phyloP scores from a whole-genome alignment of 805 yeast genomes.

The Candida pini region DNA sequence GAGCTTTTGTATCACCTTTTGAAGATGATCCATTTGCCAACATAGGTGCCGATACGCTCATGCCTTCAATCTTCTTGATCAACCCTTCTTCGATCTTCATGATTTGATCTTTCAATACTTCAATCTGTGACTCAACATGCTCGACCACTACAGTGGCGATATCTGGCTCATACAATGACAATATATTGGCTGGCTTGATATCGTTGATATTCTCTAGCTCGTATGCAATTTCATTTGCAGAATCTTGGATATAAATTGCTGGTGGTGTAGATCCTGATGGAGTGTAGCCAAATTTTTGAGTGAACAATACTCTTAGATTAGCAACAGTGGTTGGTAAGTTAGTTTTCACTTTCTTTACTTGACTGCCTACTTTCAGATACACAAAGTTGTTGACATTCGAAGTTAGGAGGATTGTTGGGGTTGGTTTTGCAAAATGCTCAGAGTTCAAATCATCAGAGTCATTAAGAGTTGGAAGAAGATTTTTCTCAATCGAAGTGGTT shows the following conservation, averaged over 20 bases:
- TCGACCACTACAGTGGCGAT: conserved; percentile 17
- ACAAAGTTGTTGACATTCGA: conserved; percentile 16
- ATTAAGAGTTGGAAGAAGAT: neutral
- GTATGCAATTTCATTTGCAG: conserved; percentile 53
- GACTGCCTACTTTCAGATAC: conserved; percentile 45
- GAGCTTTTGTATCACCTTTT: neutral
- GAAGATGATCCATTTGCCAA: conserved; percentile 4
- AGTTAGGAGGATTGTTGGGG: neutral
- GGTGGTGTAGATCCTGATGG: conserved; percentile 60
- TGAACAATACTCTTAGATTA: conserved; percentile 63
- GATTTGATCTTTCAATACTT: conserved; percentile 22
- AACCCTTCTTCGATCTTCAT: conserved; percentile 21
- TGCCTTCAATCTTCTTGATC: conserved; percentile 21
- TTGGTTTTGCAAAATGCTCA: no score
- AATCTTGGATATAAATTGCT: conserved; percentile 67
- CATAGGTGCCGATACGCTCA: conserved; percentile 14
- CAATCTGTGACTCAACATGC: conserved; percentile 25
- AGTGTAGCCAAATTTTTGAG: conserved; percentile 81
- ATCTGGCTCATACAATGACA: conserved; percentile 51
- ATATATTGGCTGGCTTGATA: conserved; percentile 51
- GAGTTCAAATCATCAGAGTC: no score
- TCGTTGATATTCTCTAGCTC: conserved; percentile 78
- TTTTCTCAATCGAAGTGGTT: conserved; percentile 1
- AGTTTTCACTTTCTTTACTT: conserved; percentile 49
- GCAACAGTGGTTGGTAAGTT: conserved; percentile 44